Base-by-base conservation (phyloP, 1,284 basidiomycete genomes). In the Apiotrichum veenhuisii region DNA sequence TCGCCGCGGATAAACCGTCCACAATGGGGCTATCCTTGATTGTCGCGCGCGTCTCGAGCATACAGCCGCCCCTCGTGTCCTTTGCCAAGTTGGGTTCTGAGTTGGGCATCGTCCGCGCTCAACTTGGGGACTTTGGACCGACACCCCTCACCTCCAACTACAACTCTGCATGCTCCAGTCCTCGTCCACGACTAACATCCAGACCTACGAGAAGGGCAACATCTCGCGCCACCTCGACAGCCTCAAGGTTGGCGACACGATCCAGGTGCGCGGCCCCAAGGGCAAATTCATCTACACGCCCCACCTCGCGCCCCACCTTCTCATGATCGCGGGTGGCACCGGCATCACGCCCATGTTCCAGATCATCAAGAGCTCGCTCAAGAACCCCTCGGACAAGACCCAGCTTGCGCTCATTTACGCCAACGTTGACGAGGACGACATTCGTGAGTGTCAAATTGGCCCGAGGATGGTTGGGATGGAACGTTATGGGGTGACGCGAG, bases 341-440 rank as follows among this genome's bases (percentile, higher is more conserved):
- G 95, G 95, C 62, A 95, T 99, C 75, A 97, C 96, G 0, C 96
- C 96, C 67, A 96, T 96, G 92, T 86, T 93, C 68, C 96, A 99
- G 78, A 91, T 99, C 80, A 88, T 98, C 78, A 75, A 74, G 62
- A 89, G 92, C 27, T 85, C 86, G 15, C 83, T 96, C 73, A 88
- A 89, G 78, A 89, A 95, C 80, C 85, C 89, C 10, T 73, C 78
- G 52, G 96, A 98, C 82, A 81, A 78, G 65, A 98, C 96, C 41
- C 84, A 84, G 70, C 78, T 94, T 65, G 84, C 80, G 61, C 84
- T 99, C 65, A 90, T 99, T 74, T 99, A 98, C 78, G 95, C 96
- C 67, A 99, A 99, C 78, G 93, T 98, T 74, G 86, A 87, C 81
- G 76, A 84, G 67, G 86, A 87, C 56, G 91, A 94, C 79, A 89